Evolutionary conservation across 305 asterid genomes (phyloP).

Genomic region (Fraxinus sp.): DNA sequence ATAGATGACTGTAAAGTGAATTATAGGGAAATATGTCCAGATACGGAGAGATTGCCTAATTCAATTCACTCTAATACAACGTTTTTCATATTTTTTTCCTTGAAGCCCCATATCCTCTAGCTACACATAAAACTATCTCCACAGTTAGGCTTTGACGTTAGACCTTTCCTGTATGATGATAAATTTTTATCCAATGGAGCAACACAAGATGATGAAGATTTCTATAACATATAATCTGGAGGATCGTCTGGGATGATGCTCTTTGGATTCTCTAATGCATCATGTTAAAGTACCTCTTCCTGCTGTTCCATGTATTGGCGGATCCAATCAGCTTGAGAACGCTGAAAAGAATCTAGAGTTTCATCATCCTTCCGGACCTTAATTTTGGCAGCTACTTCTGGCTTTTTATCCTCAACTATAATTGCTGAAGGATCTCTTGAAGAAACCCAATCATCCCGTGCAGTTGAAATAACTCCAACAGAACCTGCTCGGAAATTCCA

Average conservation of each 20-base stretch:
- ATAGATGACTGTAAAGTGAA: neutral
- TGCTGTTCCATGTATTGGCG: slow-evolving; percentile 88
- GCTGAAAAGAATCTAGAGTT: slow-evolving; percentile 54
- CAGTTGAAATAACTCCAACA: slow-evolving; percentile 75
- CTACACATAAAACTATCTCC: neutral
- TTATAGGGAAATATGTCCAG: neutral
- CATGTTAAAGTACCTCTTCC: slow-evolving; percentile 65
- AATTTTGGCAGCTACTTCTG: slow-evolving; percentile 41
- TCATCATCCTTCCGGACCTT: slow-evolving; percentile 64
- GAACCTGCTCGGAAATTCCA: slow-evolving; percentile 63
- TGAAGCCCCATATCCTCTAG: slow-evolving; percentile 6
- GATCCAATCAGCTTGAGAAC: slow-evolving; percentile 89
- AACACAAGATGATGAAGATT: slow-evolving; percentile 14
- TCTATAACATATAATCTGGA: neutral
- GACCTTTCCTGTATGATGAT: neutral
- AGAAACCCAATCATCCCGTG: slow-evolving; percentile 81
- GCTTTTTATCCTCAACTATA: slow-evolving; percentile 40
- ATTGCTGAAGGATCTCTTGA: slow-evolving; percentile 45
- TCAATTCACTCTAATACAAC: neutral
- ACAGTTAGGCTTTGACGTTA: neutral
- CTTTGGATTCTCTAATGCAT: slow-evolving; percentile 2
- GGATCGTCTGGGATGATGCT: neutral
- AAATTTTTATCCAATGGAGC: slow-evolving; percentile 11
- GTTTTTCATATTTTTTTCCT: neutral
- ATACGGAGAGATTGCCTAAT: neutral